Evolutionary conservation across 495 filamentous ascomycete species (phyloP).

Genomic region (Penicillium salamii): DNA sequence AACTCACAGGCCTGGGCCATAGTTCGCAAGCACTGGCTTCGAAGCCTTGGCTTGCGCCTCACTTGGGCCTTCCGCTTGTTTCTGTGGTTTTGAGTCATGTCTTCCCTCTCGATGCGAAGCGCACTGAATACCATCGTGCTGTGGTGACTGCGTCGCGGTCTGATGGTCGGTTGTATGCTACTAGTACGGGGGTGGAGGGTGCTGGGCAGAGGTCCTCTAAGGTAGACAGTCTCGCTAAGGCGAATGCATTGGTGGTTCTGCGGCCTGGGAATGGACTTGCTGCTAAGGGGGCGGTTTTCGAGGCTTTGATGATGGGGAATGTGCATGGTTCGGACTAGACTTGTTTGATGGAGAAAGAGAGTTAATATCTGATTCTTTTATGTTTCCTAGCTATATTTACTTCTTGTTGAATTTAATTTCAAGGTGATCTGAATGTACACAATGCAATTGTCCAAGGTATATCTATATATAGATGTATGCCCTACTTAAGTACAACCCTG

Average conservation of each 20-base stretch:
- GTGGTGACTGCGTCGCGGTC: slow-evolving; percentile 53
- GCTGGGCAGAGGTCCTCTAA: slow-evolving; percentile 76
- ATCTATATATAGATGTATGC: no score
- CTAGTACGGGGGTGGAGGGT: slow-evolving; percentile 70
- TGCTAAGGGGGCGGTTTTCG: slow-evolving; percentile 52
- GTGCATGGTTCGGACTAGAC: slow-evolving; percentile 28
- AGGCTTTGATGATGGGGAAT: slow-evolving; percentile 62
- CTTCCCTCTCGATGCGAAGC: slow-evolving; percentile 64
- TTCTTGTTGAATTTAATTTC: no score
- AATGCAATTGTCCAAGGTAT: no score
- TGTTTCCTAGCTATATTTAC: no score
- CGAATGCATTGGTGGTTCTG: slow-evolving; percentile 82
- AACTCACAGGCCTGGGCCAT: slow-evolving; percentile 48
- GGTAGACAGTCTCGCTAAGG: slow-evolving; percentile 81
- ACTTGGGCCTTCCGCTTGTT: slow-evolving; percentile 67
- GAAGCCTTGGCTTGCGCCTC: slow-evolving; percentile 22
- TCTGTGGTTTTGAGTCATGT: slow-evolving; percentile 69
- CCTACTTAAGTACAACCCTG: no score
- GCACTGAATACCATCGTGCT: slow-evolving; percentile 87
- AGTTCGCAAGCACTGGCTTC: slow-evolving; percentile 22
- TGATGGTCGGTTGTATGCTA: slow-evolving; percentile 71
- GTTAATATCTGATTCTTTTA: no score
- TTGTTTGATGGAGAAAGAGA: slow-evolving; percentile 21
- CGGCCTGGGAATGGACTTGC: slow-evolving; percentile 52
- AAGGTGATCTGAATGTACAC: no score